Conservation (phyloP, 192 early-diverging fungal species). For the Coemansia sp. region DNA sequence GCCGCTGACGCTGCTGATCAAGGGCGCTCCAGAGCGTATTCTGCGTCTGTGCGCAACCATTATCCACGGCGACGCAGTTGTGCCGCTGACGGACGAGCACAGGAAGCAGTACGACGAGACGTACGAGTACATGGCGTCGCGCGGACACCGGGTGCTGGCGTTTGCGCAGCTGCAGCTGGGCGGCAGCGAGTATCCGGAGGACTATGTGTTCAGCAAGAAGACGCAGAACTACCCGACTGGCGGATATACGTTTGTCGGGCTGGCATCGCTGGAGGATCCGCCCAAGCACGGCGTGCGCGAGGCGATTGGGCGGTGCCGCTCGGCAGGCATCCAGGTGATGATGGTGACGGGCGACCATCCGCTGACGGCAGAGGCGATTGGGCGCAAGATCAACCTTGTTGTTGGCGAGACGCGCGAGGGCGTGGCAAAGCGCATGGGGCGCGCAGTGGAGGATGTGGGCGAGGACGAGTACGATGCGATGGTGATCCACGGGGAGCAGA, state of each 20-base stretch:
- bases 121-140: conserved; percentile 89
- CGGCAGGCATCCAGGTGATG: conserved; percentile 94
- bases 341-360: conserved; percentile 99
- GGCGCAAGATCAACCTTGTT: conserved; percentile 94
- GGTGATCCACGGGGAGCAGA: conserved; percentile 90
- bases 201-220: conserved; percentile 78
- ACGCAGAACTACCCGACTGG: conserved; percentile 40
- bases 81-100: conserved; percentile 72
- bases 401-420: conserved; percentile 82
- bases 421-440: conserved; percentile 70
- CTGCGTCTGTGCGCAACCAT: conserved; percentile 80
- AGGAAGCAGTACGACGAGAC: conserved; percentile 65
- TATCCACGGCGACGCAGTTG: conserved; percentile 56
- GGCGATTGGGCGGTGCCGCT: conserved; percentile 90
- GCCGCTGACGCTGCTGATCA: conserved; percentile 76
- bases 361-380: conserved; percentile 95
- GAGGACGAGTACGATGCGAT: conserved; percentile 87
- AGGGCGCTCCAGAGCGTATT: conserved; percentile 96
- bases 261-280: conserved; percentile 92
- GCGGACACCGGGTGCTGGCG: conserved; percentile 92
- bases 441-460: conserved; percentile 59
- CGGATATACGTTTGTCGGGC: conserved; percentile 78
- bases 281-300: conserved; percentile 99
- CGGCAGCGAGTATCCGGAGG: conserved; percentile 66
- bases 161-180: conserved; percentile 82